Base-by-base conservation (phyloP, 78 protist genomes). In the Tieghemostelium lacteum region DNA sequence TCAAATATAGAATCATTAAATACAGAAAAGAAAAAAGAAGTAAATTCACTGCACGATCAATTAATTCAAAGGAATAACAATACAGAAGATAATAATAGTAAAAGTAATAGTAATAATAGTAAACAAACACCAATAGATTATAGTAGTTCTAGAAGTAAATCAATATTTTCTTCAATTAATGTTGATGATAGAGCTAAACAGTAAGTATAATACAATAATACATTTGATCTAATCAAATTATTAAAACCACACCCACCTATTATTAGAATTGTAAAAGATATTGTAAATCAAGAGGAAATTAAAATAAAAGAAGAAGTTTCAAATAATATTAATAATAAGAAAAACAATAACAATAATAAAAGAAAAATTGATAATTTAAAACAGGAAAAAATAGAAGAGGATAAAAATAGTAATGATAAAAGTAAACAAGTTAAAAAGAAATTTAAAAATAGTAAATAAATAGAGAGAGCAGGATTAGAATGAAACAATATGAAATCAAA, bases 1-100 rank as follows among this genome's bases (percentile, higher is more conserved):
- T 28, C 52, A 28, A 52, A 83, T 26, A 42, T 83, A 10, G 89
- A 83, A 55, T 58, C 40, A 70, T 52, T 70, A 50, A 70, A 70
- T 31, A 50, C 26, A 50, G 76, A 70, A 34, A 70, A 70, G 31
- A 8, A 54, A 20, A 4, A 45, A 45, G 52, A 72, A 72, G 52
- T 45, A 16, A 60, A n/a, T 52, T 52, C 57, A 17, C 14, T 17
- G 17, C 17, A 14, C 26, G 17, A 29, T 3, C 55, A 45, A 60
- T 10, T 49, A 37, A 70, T 3, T 39, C 60, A 58, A 75, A 62
- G 29, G 22, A 63, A 75, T 33, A 65, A 62, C 69, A 74, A 52
- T 28, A 65, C 42, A 52, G 36, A 42, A 58, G 55, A 24, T 20
- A 75, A 61, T 49, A 61, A 34, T 33, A 76, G 20, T 26, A 60